These are phyloP conservation scores for Dryadomyces sulphureus DNA, from an alignment of 2,329 filamentous ascomycete genomes.

Conservation along the genomic window DNA sequence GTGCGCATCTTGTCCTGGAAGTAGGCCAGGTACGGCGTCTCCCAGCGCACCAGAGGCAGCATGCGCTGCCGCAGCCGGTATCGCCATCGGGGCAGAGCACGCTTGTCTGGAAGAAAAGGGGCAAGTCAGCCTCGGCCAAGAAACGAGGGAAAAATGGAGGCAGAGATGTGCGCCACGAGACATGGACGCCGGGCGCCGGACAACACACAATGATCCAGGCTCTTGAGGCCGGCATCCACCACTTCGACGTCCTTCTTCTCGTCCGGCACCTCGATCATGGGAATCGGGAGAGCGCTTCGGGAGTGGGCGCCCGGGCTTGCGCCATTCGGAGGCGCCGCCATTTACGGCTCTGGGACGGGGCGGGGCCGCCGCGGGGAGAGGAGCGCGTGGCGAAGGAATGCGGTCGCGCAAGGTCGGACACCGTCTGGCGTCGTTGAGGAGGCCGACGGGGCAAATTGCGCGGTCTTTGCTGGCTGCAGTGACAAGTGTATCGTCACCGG, in stretches of 20 bases:
- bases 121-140: background rate
- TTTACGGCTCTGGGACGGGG: too few relatives aligned
- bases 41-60: conserved; percentile 80
- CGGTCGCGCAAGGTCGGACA: background rate
- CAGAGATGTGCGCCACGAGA: background rate
- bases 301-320: background rate
- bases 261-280: background rate
- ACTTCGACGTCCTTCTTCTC: conserved; percentile 10
- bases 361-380: background rate
- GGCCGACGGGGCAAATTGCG: too few relatives aligned
- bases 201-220: conserved; percentile 59
- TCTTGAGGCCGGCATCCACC: conserved; percentile 63
- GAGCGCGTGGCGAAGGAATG: background rate
- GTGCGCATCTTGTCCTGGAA: conserved; percentile 70
- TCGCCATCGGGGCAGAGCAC: conserved; percentile 74
- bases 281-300: background rate
- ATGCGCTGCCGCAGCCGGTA: conserved; percentile 68
- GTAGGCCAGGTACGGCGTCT: conserved; percentile 85
- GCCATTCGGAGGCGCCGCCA: background rate
- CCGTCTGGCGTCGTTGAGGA: background rate
- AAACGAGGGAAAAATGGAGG: background rate
- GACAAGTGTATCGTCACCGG: background rate
- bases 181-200: too few relatives aligned
- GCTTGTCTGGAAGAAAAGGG: conserved; percentile 52
- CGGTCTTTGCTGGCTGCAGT: too few relatives aligned